Percentiles rank a stretch among this genome's conserved stretches.
Conservation (phyloP, 139 green algal species). For the Nannochloris sp. region DNA sequence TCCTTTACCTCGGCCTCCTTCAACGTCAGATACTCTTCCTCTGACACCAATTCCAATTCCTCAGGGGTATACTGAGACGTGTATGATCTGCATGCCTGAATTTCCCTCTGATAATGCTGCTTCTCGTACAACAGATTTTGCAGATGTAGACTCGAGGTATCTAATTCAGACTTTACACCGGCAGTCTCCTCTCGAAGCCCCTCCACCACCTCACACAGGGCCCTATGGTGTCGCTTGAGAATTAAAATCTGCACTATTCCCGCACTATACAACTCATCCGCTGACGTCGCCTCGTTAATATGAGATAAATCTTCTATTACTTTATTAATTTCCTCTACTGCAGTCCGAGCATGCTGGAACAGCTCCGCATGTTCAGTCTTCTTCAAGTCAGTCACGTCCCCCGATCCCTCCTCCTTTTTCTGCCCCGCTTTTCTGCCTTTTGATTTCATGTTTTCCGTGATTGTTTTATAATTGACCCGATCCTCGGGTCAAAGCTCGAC, state of each 20-base stretch:
- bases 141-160: slow-evolving; percentile 42
- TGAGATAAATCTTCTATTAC: neutral
- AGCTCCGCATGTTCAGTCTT: too few species aligned
- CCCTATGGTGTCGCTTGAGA: slow-evolving; percentile 15
- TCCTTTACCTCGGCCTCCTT: neutral
- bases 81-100: slow-evolving; percentile 47
- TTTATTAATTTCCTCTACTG: neutral
- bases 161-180: slow-evolving; percentile 41
- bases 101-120: slow-evolving; percentile 67
- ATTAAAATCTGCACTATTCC: slow-evolving; percentile 13
- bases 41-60: slow-evolving; percentile 39
- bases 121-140: slow-evolving; percentile 65
- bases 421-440: too few species aligned
- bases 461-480: too few species aligned
- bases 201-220: slow-evolving; percentile 31
- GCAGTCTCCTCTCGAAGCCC: slow-evolving; percentile 39
- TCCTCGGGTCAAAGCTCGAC: too few species aligned
- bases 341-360: too few species aligned
- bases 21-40: slow-evolving; percentile 33
- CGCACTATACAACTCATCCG: neutral
- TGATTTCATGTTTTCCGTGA: too few species aligned
- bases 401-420: too few species aligned
- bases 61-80: slow-evolving; percentile 33
- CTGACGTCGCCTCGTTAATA: neutral
- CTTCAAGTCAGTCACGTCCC: too few species aligned